Conservation (phyloP, 2,329 filamentous ascomycete genomes). For the Aureobasidium zeae region DNA sequence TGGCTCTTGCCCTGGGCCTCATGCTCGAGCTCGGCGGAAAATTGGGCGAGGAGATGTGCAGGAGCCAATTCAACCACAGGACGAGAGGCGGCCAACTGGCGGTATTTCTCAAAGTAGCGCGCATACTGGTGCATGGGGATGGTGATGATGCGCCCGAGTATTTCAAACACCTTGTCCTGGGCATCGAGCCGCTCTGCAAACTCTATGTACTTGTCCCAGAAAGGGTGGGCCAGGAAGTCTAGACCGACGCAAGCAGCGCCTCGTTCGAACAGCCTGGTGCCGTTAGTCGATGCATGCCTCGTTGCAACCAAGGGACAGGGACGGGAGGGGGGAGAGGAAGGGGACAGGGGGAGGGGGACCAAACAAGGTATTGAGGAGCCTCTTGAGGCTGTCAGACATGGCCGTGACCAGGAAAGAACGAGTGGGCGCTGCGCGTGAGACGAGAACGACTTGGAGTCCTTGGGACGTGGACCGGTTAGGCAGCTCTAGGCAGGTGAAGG, state of each 20-base stretch:
- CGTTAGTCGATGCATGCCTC: slow-evolving; percentile 9
- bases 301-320: background rate
- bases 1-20: slow-evolving; percentile 56
- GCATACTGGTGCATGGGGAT: slow-evolving; percentile 95
- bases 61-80: slow-evolving; percentile 66
- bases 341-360: too few species aligned
- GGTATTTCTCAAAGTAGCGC: slow-evolving; percentile 87
- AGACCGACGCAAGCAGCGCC: slow-evolving; percentile 76
- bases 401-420: background rate
- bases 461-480: too few species aligned
- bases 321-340: slow-evolving; percentile 6
- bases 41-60: slow-evolving; percentile 55
- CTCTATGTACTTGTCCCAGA: slow-evolving; percentile 98
- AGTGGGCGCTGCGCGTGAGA: slow-evolving; percentile 15
- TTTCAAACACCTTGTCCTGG: slow-evolving; percentile 73
- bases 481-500: slow-evolving; percentile 15
- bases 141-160: slow-evolving; percentile 71
- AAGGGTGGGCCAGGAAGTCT: slow-evolving; percentile 88
- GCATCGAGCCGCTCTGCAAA: slow-evolving; percentile 87
- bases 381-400: slow-evolving; percentile 1
- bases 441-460: slow-evolving; percentile 1
- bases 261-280: slow-evolving; percentile 75
- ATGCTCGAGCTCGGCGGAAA: slow-evolving; percentile 63
- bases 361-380: slow-evolving; percentile 12
- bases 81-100: slow-evolving; percentile 61